phyloP scores from a whole-genome alignment of 202 grass and related monocot genomes.

The Schoenoplectus tabernaemontani region DNA sequence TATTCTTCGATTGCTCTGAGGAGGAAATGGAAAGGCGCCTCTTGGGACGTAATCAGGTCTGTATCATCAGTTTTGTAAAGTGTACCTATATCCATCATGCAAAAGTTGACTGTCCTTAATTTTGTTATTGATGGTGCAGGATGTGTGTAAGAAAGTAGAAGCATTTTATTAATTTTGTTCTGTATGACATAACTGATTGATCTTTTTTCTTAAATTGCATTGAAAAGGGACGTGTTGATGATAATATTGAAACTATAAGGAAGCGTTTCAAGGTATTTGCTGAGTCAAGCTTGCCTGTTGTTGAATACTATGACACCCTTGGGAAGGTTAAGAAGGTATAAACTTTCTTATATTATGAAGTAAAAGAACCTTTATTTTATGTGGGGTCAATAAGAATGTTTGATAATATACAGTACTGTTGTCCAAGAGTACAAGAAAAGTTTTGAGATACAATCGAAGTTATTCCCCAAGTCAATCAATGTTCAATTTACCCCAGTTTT shows the following conservation, averaged over 20 bases:
- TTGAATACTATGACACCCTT: constrained; percentile 49
- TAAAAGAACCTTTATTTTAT: background rate
- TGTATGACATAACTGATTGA: background rate
- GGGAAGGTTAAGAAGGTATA: constrained; percentile 65
- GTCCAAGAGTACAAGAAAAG: background rate
- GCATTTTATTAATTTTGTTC: background rate
- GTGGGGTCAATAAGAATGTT: background rate
- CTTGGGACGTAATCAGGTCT: constrained; percentile 76
- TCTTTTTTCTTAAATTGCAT: constrained; percentile 10
- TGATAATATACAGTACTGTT: background rate
- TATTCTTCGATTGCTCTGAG: constrained; percentile 89
- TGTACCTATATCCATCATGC: background rate
- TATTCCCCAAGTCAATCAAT: background rate
- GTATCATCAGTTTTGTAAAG: background rate
- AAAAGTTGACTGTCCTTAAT: background rate
- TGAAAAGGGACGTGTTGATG: constrained; percentile 84
- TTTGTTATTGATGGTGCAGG: background rate
- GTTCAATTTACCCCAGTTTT: background rate
- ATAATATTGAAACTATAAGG: constrained; percentile 89
- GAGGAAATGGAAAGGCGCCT: constrained; percentile 84
- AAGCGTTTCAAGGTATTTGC: constrained; percentile 81
- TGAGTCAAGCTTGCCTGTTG: constrained; percentile 80
- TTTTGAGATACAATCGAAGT: background rate
- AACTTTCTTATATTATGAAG: background rate
- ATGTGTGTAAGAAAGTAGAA: background rate